Evolutionary conservation across 2,329 filamentous ascomycete genomes (phyloP).

Genomic region (Bimuria novae-zelandiae): DNA sequence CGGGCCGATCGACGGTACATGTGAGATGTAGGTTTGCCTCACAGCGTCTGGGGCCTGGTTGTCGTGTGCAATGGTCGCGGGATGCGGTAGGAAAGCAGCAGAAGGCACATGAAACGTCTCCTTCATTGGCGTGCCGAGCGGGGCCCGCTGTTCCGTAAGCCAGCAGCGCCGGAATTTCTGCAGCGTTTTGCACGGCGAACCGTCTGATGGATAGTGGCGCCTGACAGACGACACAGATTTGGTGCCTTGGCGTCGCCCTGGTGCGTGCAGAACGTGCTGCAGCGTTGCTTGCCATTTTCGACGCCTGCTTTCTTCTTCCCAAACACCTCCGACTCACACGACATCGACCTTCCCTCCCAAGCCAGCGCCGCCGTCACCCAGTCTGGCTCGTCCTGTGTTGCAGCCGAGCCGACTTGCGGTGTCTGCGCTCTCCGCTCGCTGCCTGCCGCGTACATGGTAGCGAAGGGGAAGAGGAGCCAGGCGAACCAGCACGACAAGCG

Average conservation of each 20-base stretch:
- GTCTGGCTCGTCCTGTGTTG: slow-evolving; percentile 52
- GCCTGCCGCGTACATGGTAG: slow-evolving; percentile 52
- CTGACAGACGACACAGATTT: not conserved
- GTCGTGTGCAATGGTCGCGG: not conserved
- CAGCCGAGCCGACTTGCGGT: slow-evolving; percentile 48
- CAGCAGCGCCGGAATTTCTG: not conserved
- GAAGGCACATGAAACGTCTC: not conserved
- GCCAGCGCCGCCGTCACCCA: slow-evolving; percentile 42
- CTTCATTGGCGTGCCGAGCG: not conserved
- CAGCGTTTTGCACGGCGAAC: not conserved
- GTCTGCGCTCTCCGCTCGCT: slow-evolving; percentile 38
- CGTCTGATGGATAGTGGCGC: not conserved
- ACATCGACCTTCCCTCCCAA: slow-evolving; percentile 20
- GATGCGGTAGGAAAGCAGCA: not conserved
- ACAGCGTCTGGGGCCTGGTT: not conserved
- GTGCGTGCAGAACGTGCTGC: slow-evolving; percentile 1
- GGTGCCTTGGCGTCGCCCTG: too few relatives aligned
- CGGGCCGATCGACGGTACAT: slow-evolving; percentile 26
- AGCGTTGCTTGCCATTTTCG: slow-evolving; percentile 1
- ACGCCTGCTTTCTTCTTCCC: slow-evolving; percentile 6
- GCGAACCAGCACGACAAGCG: slow-evolving; percentile 59
- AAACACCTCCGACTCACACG: slow-evolving; percentile 17
- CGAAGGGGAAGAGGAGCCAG: slow-evolving; percentile 50
- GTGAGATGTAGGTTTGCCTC: not conserved
- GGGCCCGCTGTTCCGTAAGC: not conserved